Evolutionary conservation across 495 filamentous ascomycete genomes (phyloP).

Genomic region (Xylaria telfairii): DNA sequence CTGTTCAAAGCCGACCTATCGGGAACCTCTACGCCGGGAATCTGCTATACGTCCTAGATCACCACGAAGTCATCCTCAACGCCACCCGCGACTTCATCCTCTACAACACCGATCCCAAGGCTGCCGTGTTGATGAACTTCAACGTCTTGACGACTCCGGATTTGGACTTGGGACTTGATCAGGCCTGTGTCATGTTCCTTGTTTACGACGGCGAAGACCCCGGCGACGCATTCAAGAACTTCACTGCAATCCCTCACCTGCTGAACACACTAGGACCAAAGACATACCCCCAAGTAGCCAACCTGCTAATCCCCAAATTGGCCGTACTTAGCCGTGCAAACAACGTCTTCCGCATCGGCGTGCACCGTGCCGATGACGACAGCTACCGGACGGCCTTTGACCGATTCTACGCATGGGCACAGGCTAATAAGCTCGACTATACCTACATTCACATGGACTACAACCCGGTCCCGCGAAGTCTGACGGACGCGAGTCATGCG

Average conservation of each 20-base stretch:
- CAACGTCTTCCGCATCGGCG: slow-evolving; percentile 47
- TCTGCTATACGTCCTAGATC: slow-evolving; percentile 37
- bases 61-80: slow-evolving; percentile 36
- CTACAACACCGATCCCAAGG: slow-evolving; percentile 45
- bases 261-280: slow-evolving; percentile 37
- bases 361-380: slow-evolving; percentile 38
- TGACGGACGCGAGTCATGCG: slow-evolving; percentile 45
- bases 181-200: slow-evolving; percentile 46
- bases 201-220: slow-evolving; percentile 45
- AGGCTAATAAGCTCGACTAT: slow-evolving; percentile 42
- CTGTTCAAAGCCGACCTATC: slow-evolving; percentile 40
- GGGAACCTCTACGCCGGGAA: slow-evolving; percentile 43
- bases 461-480: slow-evolving; percentile 42
- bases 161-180: slow-evolving; percentile 29
- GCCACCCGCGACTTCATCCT: slow-evolving; percentile 41
- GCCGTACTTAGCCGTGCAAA: slow-evolving; percentile 39
- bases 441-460: slow-evolving; percentile 41
- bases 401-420: slow-evolving; percentile 40
- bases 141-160: slow-evolving; percentile 38
- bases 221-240: slow-evolving; percentile 40
- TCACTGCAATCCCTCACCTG: slow-evolving; percentile 39
- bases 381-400: slow-evolving; percentile 35
- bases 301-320: slow-evolving; percentile 41
- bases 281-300: slow-evolving; percentile 41
- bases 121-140: slow-evolving; percentile 43